These are phyloP conservation scores for Dioszegia hungarica DNA, from an alignment of 768 basidiomycete genomes.

Conservation along the genomic window DNA sequence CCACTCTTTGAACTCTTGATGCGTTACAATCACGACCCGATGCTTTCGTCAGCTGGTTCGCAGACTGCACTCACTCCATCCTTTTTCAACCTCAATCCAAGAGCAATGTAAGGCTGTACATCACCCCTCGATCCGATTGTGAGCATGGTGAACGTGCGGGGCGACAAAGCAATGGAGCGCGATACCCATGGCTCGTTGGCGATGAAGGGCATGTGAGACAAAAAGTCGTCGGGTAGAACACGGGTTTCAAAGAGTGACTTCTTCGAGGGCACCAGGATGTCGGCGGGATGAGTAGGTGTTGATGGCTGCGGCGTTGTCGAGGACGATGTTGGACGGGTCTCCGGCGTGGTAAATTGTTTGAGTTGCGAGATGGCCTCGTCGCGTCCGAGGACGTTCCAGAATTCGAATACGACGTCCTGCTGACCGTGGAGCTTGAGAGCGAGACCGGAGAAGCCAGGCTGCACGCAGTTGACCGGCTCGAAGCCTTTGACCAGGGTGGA, in stretches of 20 bases:
- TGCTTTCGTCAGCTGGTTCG: slow-evolving; percentile 29
- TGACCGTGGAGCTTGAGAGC: slow-evolving; percentile 55
- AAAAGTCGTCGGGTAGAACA: slow-evolving; percentile 35
- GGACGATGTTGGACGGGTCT: background rate
- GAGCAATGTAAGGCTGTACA: slow-evolving; percentile 56
- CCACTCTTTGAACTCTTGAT: slow-evolving; percentile 56
- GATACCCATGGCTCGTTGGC: slow-evolving; percentile 29
- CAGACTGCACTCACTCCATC: slow-evolving; percentile 42
- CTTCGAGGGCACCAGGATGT: slow-evolving; percentile 29
- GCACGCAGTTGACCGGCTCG: slow-evolving; percentile 43
- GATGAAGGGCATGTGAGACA: slow-evolving; percentile 41
- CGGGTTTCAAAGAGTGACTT: slow-evolving; percentile 12
- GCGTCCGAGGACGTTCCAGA: slow-evolving; percentile 51
- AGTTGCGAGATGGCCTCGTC: slow-evolving; percentile 50
- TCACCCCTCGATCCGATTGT: slow-evolving; percentile 63
- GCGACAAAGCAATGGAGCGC: slow-evolving; percentile 24
- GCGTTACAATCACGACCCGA: slow-evolving; percentile 55
- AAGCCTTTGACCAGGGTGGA: slow-evolving; percentile 52
- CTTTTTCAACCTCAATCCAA: slow-evolving; percentile 50
- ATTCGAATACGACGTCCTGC: slow-evolving; percentile 55
- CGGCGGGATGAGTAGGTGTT: slow-evolving; percentile 21
- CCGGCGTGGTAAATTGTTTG: background rate
- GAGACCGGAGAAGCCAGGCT: slow-evolving; percentile 49
- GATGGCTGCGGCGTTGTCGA: background rate
- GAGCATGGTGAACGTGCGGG: slow-evolving; percentile 60